These are phyloP conservation scores for Scedosporium dehoogii DNA, from an alignment of 2,329 filamentous ascomycete genomes.

Conservation along the genomic window DNA sequence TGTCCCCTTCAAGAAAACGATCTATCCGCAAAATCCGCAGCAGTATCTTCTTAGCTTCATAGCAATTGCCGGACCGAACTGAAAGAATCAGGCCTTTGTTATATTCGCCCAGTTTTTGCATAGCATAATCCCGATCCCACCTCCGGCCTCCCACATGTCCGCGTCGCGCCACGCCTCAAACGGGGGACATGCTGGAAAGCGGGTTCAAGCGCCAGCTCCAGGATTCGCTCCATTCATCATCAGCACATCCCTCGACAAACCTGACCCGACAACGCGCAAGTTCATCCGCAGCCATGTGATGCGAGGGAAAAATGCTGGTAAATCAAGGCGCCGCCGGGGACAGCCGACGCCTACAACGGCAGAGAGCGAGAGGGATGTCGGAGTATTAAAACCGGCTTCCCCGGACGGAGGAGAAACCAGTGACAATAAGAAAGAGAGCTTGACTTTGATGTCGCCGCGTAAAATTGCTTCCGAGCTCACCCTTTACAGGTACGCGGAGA, in stretches of 20 bases:
- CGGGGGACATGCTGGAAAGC: no score
- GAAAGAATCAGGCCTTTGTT: no score
- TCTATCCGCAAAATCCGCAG: not conserved
- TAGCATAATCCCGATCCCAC: not conserved
- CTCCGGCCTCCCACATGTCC: not conserved
- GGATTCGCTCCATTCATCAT: slow-evolving; percentile 11
- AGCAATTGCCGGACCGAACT: no score
- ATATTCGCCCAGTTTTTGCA: not conserved
- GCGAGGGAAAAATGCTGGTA: slow-evolving; percentile 17
- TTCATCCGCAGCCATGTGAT: slow-evolving; percentile 19
- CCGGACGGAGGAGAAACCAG: not conserved
- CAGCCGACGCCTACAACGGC: not conserved
- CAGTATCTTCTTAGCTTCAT: no score
- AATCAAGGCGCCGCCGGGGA: not conserved
- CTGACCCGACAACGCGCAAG: slow-evolving; percentile 12
- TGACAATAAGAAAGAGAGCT: not conserved
- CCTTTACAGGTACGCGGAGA: slow-evolving; percentile 1
- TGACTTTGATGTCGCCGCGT: not conserved
- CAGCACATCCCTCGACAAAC: slow-evolving; percentile 13
- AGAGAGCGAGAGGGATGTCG: not conserved
- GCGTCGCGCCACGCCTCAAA: no score
- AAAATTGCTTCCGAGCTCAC: slow-evolving; percentile 11
- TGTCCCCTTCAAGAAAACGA: not conserved
- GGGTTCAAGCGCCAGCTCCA: not conserved
- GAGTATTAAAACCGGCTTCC: not conserved